A percentile compares a stretch with the other conserved stretches of the same genome.
phyloP scores from a whole-genome alignment of 768 basidiomycete species.

The Auriscalpium orientale region DNA sequence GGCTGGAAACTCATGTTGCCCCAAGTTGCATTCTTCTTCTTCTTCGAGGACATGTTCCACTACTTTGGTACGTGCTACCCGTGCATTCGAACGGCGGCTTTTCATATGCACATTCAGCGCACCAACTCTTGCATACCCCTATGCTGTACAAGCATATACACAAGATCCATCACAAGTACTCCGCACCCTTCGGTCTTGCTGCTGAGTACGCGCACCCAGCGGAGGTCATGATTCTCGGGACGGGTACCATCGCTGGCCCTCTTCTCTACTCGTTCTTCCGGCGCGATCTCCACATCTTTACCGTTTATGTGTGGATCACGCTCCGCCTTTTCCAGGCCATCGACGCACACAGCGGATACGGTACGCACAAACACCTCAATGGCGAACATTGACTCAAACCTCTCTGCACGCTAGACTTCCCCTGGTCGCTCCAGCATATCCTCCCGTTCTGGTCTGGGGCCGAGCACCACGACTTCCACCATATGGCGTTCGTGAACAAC shows the following conservation, averaged over 20 bases:
- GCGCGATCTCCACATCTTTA: constrained; percentile 78
- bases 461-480: constrained; percentile 98
- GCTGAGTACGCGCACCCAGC: constrained; percentile 98
- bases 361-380: constrained; percentile 31
- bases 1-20: constrained; percentile 56
- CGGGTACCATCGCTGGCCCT: constrained; percentile 85
- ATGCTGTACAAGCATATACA: constrained; percentile 87
- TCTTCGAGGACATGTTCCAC: constrained; percentile 96
- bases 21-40: constrained; percentile 84
- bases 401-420: constrained; percentile 60
- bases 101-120: constrained; percentile 40
- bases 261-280: constrained; percentile 78
- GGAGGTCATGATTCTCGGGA: constrained; percentile 91
- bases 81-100: background rate
- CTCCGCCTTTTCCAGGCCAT: constrained; percentile 95
- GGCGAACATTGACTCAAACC: background rate
- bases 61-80: constrained; percentile 54
- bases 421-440: constrained; percentile 91
- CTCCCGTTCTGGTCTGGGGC: constrained; percentile 96
- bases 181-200: constrained; percentile 93
- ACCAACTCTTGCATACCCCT: constrained; percentile 83
- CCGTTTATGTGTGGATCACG: constrained; percentile 91
- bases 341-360: constrained; percentile 95
- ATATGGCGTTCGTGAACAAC: constrained; percentile 94
- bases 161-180: constrained; percentile 96